A percentile compares a stretch with the other conserved stretches of the same genome.
These are phyloP conservation scores for Mallotus japonicus DNA, from an alignment of 441 rosid genomes.

Conservation along the genomic window DNA sequence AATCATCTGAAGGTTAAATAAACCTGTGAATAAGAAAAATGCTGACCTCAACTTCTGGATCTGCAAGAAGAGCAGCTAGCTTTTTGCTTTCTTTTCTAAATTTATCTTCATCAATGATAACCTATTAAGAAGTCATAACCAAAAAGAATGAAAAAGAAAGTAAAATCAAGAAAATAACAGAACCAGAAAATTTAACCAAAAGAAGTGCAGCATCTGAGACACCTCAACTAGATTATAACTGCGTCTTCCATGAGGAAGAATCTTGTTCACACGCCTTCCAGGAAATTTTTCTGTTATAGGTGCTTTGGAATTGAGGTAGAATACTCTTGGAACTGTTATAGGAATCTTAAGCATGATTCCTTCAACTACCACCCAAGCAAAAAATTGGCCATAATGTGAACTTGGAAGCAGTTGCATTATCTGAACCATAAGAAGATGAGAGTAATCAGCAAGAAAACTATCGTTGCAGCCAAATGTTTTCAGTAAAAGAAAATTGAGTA, in stretches of 20 bases:
- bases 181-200: slow-evolving; percentile 11
- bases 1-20: neutral
- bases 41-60: slow-evolving; percentile 95
- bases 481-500: slow-evolving; percentile 25
- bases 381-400: slow-evolving; percentile 58
- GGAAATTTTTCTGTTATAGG: slow-evolving; percentile 64
- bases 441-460: slow-evolving; percentile 29
- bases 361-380: slow-evolving; percentile 90
- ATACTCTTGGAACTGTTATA: slow-evolving; percentile 73
- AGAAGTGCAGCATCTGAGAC: slow-evolving; percentile 27
- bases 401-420: slow-evolving; percentile 81
- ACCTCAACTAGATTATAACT: slow-evolving; percentile 84
- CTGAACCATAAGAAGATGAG: slow-evolving; percentile 42
- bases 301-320: slow-evolving; percentile 79
- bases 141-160: slow-evolving; percentile 16
- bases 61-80: slow-evolving; percentile 85
- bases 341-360: slow-evolving; percentile 96
- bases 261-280: slow-evolving; percentile 81
- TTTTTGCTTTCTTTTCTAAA: slow-evolving; percentile 73
- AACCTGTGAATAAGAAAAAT: slow-evolving; percentile 8
- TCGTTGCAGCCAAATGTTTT: slow-evolving; percentile 16
- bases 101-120: slow-evolving; percentile 67
- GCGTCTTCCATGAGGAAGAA: slow-evolving; percentile 85
- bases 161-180: slow-evolving; percentile 10
- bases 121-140: slow-evolving; percentile 33